Evolutionary conservation across 2,329 filamentous ascomycete species (phyloP).

Genomic region (Elsinoe fawcettii): DNA sequence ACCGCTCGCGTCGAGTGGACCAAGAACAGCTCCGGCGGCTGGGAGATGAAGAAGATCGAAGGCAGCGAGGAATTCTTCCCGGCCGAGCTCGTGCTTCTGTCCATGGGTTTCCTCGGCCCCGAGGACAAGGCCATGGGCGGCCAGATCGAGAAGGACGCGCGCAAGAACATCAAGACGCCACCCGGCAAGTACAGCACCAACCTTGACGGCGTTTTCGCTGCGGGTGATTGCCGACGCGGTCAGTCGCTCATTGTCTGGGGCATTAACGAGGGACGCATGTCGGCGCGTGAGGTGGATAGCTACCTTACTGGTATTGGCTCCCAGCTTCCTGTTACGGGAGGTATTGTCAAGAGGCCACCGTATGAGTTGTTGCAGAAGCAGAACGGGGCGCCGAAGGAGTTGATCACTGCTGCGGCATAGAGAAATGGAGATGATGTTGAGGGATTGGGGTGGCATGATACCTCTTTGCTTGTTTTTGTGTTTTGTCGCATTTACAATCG

Average conservation of each 20-base stretch:
- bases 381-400: constrained; percentile 31
- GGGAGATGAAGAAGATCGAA: constrained; percentile 98
- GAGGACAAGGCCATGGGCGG: constrained; percentile 81
- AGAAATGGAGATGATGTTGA: neutral
- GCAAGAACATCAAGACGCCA: constrained; percentile 94
- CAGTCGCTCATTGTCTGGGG: constrained; percentile 97
- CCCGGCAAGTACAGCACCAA: constrained; percentile 84
- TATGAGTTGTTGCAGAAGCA: constrained; percentile 54
- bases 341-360: constrained; percentile 79
- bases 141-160: constrained; percentile 80
- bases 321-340: constrained; percentile 79
- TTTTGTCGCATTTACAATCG: neutral
- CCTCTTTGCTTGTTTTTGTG: neutral
- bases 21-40: constrained; percentile 77
- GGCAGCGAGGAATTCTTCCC: constrained; percentile 94
- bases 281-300: constrained; percentile 82
- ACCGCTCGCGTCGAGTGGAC: constrained; percentile 95
- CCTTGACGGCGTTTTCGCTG: constrained; percentile 80
- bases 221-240: constrained; percentile 88
- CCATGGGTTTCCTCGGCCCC: constrained; percentile 95
- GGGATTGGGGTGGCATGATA: neutral
- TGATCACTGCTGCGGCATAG: constrained; percentile 32
- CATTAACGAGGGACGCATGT: constrained; percentile 93
- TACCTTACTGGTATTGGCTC: constrained; percentile 71
- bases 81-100: constrained; percentile 84